These are phyloP conservation scores for Penicillium taxi DNA, from an alignment of 495 filamentous ascomycete genomes.

Conservation along the genomic window DNA sequence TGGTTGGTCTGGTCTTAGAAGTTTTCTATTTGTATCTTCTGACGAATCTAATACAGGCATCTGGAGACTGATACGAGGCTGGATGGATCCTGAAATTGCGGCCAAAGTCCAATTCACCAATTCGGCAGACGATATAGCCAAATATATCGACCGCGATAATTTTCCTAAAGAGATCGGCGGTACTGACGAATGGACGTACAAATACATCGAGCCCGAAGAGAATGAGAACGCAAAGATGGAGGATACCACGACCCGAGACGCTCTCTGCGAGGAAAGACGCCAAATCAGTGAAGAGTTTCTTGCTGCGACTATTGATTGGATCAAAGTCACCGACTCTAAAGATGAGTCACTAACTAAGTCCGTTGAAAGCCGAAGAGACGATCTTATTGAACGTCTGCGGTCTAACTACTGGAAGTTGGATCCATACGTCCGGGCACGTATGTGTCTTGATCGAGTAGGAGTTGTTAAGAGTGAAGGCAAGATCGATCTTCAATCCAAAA, in stretches of 20 bases:
- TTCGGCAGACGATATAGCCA: slow-evolving; percentile 61
- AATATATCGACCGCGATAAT: slow-evolving; percentile 59
- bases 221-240: slow-evolving; percentile 66
- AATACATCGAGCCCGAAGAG: slow-evolving; percentile 64
- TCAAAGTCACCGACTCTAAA: slow-evolving; percentile 37
- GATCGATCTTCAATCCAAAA: slow-evolving; percentile 56
- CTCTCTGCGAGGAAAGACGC: slow-evolving; percentile 49
- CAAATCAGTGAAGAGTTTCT: slow-evolving; percentile 60
- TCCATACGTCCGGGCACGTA: slow-evolving; percentile 63
- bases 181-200: slow-evolving; percentile 70
- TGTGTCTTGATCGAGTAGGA: slow-evolving; percentile 60
- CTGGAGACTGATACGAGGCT: slow-evolving; percentile 82
- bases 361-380: slow-evolving; percentile 49
- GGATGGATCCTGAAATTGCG: slow-evolving; percentile 94
- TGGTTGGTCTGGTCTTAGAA: slow-evolving; percentile 37
- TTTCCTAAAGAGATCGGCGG: slow-evolving; percentile 75
- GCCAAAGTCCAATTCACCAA: slow-evolving; percentile 90
- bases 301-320: slow-evolving; percentile 61
- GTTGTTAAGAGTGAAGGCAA: slow-evolving; percentile 56
- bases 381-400: slow-evolving; percentile 52
- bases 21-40: slow-evolving; percentile 2
- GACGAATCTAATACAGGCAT: slow-evolving; percentile 39
- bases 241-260: slow-evolving; percentile 53
- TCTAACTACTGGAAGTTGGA: slow-evolving; percentile 79
- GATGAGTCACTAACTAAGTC: slow-evolving; percentile 20